phyloP scores from a whole-genome alignment of 805 yeast genomes.

The Pichia thaimueangensis region DNA sequence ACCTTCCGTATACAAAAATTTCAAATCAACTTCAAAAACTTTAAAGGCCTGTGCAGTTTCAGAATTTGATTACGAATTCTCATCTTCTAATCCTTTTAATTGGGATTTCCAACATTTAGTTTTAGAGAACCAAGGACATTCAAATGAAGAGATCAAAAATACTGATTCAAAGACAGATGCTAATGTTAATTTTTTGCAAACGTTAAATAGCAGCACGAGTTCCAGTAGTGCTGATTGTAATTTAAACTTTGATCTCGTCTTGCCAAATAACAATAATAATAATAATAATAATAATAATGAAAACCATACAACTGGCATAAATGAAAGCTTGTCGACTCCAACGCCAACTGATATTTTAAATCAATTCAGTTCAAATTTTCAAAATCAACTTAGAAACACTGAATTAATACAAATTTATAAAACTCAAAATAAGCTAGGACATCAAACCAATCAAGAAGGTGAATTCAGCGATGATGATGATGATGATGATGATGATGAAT shows the following conservation, averaged over 20 bases:
- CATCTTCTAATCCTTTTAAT: conserved; percentile 23
- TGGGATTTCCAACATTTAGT: conserved; percentile 26
- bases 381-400: conserved; percentile 2
- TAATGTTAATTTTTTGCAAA: too few relatives aligned
- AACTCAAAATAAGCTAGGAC: not conserved
- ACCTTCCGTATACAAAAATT: not conserved
- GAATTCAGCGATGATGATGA: not conserved
- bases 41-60: conserved; percentile 27
- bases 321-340: not conserved
- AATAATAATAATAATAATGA: not conserved
- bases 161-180: too few relatives aligned
- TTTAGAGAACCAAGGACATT: conserved; percentile 6
- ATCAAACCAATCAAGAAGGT: not conserved
- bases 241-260: too few relatives aligned
- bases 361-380: conserved; percentile 5
- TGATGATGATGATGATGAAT: not conserved
- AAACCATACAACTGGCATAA: not conserved
- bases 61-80: conserved; percentile 27
- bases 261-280: not conserved
- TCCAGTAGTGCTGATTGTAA: too few relatives aligned
- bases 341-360: not conserved
- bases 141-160: too few relatives aligned
- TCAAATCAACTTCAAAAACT: conserved; percentile 2
- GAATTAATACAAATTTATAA: not conserved
- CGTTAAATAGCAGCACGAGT: too few relatives aligned